Evolutionary conservation across 352 stramenopile species (phyloP), one percentile per base, ranked within the genome.

Genomic region (Globisporangium solare): DNA sequence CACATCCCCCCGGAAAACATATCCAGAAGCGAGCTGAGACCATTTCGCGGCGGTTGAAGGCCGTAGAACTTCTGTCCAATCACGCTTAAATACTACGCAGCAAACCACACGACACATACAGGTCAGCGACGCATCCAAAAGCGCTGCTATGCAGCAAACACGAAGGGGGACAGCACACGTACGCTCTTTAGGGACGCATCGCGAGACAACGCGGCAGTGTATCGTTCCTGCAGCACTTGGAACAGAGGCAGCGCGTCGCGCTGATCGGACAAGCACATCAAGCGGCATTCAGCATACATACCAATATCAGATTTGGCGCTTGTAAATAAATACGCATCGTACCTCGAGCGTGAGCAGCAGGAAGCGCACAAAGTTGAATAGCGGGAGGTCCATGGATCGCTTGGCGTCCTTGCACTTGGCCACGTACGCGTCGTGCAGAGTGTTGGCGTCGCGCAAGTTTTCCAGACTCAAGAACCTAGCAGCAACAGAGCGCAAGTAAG

Each of bases 31-130:
- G 85, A 92, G 67, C 82, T 94, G 21, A 94, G 68, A 31, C 82
- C 85, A 40, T 71, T 83, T 24, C 82, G 79, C 18, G 81, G 83
- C 35, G 80, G 85, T 66, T 94, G 85, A 32, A 94, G 72, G 15
- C 83, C 83, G 53, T 91, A 94, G 54, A 91, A 94, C 68, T 92
- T 92, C 59, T 92, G 80, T 1, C 79, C 85, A 52, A 94, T 92
- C 51, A 85, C 71, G 54, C 73, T 86, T 70, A 94, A 63, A 73
- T 92, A 94, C 84, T 94, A n/a, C n/a, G 57, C 39, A 57, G 24
- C 24, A 27, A 65, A 52, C n/a, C 51, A 14, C 15, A 61, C 17
- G 60, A 60, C n/a, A n/a, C n/a, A n/a, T n/a, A 46, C 24, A 32
- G 49, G 53, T 67, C n/a, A 46, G 17, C 21, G 46, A 32, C n/a